Conservation (phyloP, 2,329 filamentous ascomycete species). For the Cladosporium sp. region DNA sequence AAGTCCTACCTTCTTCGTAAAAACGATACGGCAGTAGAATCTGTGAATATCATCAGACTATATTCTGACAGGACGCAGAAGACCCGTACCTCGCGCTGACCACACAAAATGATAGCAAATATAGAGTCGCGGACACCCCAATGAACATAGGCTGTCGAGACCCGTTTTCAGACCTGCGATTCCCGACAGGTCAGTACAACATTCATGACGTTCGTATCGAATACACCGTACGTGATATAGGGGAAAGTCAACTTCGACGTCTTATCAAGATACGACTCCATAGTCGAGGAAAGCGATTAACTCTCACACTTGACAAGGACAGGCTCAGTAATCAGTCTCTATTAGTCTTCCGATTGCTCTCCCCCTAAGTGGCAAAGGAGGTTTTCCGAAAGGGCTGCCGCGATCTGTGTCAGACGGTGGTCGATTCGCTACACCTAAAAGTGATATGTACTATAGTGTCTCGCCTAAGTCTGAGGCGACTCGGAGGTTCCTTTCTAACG, state of each 20-base stretch:
- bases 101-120: slow-evolving; percentile 3
- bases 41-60: background rate
- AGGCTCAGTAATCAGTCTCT: background rate
- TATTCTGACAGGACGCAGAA: background rate
- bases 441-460: background rate
- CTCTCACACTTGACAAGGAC: background rate
- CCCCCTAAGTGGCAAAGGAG: background rate
- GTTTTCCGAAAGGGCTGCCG: background rate
- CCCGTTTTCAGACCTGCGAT: slow-evolving; percentile 3
- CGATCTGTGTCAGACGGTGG: background rate
- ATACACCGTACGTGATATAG: background rate
- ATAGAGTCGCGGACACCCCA: background rate
- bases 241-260: background rate
- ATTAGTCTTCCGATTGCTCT: background rate
- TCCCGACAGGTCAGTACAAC: background rate
- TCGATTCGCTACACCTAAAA: background rate
- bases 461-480: background rate
- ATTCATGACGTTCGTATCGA: background rate
- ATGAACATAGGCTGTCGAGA: slow-evolving; percentile 11
- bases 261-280: background rate
- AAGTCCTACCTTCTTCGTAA: slow-evolving; percentile 2
- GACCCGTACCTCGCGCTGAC: background rate
- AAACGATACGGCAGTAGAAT: slow-evolving; percentile 1
- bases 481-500: background rate
- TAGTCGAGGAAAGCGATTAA: background rate